Base-by-base conservation (phyloP, 2,329 filamentous ascomycete species). In the Aspergillus viridinutans region DNA sequence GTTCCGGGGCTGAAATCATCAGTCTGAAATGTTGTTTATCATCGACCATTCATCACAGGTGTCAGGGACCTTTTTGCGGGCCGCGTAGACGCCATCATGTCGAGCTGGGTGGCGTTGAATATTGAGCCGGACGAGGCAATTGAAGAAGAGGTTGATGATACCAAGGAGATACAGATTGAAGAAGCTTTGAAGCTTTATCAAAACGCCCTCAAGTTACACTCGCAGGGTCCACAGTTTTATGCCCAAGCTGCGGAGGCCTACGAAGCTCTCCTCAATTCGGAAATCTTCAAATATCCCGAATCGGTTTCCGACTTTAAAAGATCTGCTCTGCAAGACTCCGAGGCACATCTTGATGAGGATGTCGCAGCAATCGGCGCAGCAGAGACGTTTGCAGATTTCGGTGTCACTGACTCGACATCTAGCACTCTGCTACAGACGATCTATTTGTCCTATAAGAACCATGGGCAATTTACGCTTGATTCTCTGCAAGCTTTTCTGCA, bases 111-210 rank as follows among this genome's bases (percentile, higher is more conserved):
- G 68, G 90, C 93, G 53, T 86, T 97, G 74, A 99, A 99, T 72
- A 85, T 97, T 76, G 92, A 97, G 75, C 89, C 90, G 9, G 94
- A 97, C 76, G 90, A 95, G 69, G 90, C 90, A 57, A 80, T 88
- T 62, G 92, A 96, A 70, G 90, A 96, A 67, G 92, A 97, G 75
- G 80, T 96, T 69, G 94, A 99, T 72, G 92, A 94, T 67, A 96
- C 92, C 35, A 94, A 93, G 72, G 93, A 97, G 74, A 86, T 99
- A 53, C 92, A 96, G 81, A 93, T 97, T 69, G 94, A 99, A 69
- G 94, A 99, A 77, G 92, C 94, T 50, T 80, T 99, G 60, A 97
- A 97, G 76, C 84, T 93, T 38, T 99, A 97, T 72, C 92, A 97
- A 70, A 88, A 83, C 65, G 94, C 94, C 49, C 79, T 99, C 57